phyloP scores from a whole-genome alignment of 2,329 filamentous ascomycete species.

The Fusarium irregulare region DNA sequence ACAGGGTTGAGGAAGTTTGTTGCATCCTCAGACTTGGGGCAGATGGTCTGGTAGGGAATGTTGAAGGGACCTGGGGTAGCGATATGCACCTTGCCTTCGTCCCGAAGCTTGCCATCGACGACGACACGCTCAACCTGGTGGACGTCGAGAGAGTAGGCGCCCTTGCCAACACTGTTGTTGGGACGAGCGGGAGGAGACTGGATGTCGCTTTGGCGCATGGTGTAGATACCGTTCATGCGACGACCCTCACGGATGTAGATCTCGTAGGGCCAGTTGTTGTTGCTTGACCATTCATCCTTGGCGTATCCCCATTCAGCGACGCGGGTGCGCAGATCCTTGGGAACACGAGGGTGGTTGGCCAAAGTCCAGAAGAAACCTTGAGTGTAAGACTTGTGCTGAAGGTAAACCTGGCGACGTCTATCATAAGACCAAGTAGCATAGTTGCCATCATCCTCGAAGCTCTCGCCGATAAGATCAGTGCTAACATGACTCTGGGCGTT shows the following conservation, averaged over 20 bases:
- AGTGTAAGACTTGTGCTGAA: constrained; percentile 25
- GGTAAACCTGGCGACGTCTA: constrained; percentile 7
- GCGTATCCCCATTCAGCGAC: constrained; percentile 29
- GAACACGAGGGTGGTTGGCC: constrained; percentile 31
- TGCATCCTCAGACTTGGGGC: constrained; percentile 19
- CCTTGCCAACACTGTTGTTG: constrained; percentile 17
- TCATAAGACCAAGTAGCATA: constrained; percentile 32
- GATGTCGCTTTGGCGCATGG: constrained; percentile 32
- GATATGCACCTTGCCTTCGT: constrained; percentile 34
- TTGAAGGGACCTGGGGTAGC: constrained; percentile 26
- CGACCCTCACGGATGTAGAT: constrained; percentile 35
- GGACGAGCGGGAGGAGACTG: constrained; percentile 15
- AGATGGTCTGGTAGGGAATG: constrained; percentile 21
- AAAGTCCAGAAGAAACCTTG: constrained; percentile 36
- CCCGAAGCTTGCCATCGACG: constrained; percentile 15
- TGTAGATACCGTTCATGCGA: constrained; percentile 30
- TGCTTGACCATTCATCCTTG: constrained; percentile 30
- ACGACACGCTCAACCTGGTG: constrained; percentile 34
- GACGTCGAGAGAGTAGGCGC: constrained; percentile 30
- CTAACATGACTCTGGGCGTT: constrained; percentile 35
- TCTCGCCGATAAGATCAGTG: constrained; percentile 34
- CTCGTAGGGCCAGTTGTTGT: constrained; percentile 35
- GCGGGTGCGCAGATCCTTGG: not conserved
- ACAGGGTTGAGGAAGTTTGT: constrained; percentile 35
- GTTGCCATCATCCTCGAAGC: constrained; percentile 24